Conservation (phyloP, 768 basidiomycete species). For the Terana coerulea region DNA sequence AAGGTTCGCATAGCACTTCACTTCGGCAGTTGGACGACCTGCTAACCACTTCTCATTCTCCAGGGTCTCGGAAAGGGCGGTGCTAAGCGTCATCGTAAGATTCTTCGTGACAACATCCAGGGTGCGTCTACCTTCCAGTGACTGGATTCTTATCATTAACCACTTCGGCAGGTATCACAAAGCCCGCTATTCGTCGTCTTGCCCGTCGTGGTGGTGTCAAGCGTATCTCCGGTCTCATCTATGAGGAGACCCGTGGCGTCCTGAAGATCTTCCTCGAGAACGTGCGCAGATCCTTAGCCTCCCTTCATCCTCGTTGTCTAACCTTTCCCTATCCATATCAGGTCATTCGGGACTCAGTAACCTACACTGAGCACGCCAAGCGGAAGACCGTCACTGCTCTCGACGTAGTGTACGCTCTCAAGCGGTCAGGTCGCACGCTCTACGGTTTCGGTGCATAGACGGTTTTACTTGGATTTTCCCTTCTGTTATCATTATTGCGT, state of each 20-base stretch:
- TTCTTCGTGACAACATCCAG: constrained; percentile 80
- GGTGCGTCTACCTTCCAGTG: constrained; percentile 38
- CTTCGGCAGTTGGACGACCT: not conserved
- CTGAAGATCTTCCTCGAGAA: constrained; percentile 51
- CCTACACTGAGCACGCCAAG: constrained; percentile 98
- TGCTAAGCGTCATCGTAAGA: constrained; percentile 78
- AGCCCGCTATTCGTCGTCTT: constrained; percentile 60
- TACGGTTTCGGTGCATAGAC: constrained; percentile 88
- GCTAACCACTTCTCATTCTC: not conserved
- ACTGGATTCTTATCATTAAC: not conserved
- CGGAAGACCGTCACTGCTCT: constrained; percentile 93
- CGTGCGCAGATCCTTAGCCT: constrained; percentile 24
- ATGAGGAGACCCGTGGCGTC: constrained; percentile 66
- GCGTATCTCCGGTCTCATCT: constrained; percentile 55
- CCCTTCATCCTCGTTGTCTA: not conserved
- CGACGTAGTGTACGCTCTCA: constrained; percentile 87
- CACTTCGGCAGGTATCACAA: constrained; percentile 44
- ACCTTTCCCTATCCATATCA: constrained; percentile 26
- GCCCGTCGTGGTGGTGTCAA: constrained; percentile 67
- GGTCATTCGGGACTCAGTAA: constrained; percentile 95
- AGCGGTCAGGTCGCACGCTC: constrained; percentile 82
- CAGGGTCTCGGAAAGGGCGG: constrained; percentile 79
- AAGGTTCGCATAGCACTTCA: constrained; percentile 41
- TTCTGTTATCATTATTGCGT: constrained; percentile 26
- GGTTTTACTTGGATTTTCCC: constrained; percentile 12